A percentile compares a stretch with the other conserved stretches of the same genome.
Evolutionary conservation across 2,329 filamentous ascomycete genomes (phyloP).

Genomic region (Proliferodiscus dingleyae): DNA sequence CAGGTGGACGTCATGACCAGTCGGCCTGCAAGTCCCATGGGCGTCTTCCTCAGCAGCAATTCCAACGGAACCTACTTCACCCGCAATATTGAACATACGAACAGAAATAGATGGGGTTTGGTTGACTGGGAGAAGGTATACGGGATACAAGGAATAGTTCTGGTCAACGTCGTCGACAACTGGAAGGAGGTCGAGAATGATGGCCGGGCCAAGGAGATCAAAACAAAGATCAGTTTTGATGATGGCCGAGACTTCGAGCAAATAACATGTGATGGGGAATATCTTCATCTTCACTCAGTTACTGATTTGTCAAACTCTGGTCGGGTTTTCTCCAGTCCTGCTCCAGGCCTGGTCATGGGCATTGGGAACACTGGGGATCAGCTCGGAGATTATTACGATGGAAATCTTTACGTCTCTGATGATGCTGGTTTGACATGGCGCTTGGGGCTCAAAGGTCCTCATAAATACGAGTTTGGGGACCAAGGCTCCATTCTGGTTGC

Average conservation of each 20-base stretch:
- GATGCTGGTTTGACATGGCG: conserved; percentile 86
- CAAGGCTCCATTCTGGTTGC: conserved; percentile 86
- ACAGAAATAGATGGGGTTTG: conserved; percentile 67
- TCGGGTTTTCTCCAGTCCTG: conserved; percentile 86
- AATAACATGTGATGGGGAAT: conserved; percentile 59
- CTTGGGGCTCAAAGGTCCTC: conserved; percentile 68
- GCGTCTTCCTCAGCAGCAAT: conserved; percentile 89
- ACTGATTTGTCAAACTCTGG: conserved; percentile 79
- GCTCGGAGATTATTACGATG: conserved; percentile 65
- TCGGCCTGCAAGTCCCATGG: conserved; percentile 65
- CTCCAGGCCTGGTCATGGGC: conserved; percentile 89
- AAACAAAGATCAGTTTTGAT: conserved; percentile 87
- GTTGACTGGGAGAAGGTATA: conserved; percentile 96
- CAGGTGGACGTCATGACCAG: conserved; percentile 87
- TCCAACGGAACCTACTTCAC: conserved; percentile 97
- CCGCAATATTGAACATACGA: conserved; percentile 86
- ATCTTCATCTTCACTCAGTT: conserved; percentile 86
- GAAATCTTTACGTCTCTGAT: conserved; percentile 82
- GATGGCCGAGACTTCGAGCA: conserved; percentile 82
- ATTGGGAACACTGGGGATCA: conserved; percentile 82
- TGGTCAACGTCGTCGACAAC: conserved; percentile 88
- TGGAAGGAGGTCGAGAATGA: conserved; percentile 65
- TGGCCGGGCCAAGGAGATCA: conserved; percentile 57
- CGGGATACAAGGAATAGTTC: conserved; percentile 84
- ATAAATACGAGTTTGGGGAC: conserved; percentile 96